Base-by-base conservation (phyloP, 2,329 filamentous ascomycete species). In the Fusarium zealandicum region DNA sequence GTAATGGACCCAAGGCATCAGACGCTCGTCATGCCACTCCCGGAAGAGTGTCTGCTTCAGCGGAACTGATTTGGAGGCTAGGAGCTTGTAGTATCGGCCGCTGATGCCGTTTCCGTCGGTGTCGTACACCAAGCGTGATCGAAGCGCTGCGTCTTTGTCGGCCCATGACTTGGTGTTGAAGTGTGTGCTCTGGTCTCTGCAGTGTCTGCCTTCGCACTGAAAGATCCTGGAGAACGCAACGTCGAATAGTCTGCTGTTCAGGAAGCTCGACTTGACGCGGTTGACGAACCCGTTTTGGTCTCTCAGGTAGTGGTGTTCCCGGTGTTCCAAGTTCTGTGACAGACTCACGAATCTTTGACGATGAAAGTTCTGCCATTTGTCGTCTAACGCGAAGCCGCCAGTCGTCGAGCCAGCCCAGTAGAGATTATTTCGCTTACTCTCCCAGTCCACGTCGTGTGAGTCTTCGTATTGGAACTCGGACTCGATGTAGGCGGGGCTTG, bases 321-420 rank as follows among this genome's bases (percentile, higher is more conserved):
- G 48, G 0, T 14, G n/a, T 1, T 58, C 59, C 2, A 73, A 47
- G 11, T 75, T 72, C 35, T 77, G 74, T 0, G 71, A 70, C 5
- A 79, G 52, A 7, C 51, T 35, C 2, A 79, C 72, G 51, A 80
- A 75, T 54, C 80, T 65, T 61, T 83, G 80, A 1, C 82, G 75
- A 16, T 85, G 82, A 33, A 73, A 77, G 1, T 67, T 42, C 1
- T 56, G 58, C 80, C 80, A 83, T 1, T 65, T 48, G 2, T 67
- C 57, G 9, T 70, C 65, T 1, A 57, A 54, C 0, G 69, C 71
- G 32, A 71, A 77, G 0, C 76, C 81, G 3, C 82, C 83, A 0
- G 82, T 84, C 0, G 76, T 83, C 0, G 79, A 82, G 0, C 83
- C 83, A 0, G 78, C 76, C 84, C 83, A 86, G 65, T 85, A 86